These are phyloP conservation scores for Clitoria ternatea DNA, from an alignment of 306 rosid genomes.

Conservation along the genomic window DNA sequence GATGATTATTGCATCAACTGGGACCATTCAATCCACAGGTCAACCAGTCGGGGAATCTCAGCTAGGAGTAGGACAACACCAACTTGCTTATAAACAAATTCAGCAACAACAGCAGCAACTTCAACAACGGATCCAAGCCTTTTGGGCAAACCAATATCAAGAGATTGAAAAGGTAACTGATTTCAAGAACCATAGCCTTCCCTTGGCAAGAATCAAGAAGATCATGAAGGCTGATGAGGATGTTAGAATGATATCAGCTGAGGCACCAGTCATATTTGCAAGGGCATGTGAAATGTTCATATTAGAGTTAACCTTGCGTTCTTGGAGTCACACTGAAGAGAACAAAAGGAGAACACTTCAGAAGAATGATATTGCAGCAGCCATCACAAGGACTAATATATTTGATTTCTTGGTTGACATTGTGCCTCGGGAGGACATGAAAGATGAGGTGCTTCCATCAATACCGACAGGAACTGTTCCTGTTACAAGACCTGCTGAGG, in stretches of 20 bases:
- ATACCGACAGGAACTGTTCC: constrained; percentile 57
- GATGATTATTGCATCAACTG: constrained; percentile 33
- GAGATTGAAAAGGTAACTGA: constrained; percentile 57
- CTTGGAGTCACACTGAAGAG: constrained; percentile 75
- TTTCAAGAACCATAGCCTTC: constrained; percentile 80
- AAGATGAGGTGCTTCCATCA: constrained; percentile 66
- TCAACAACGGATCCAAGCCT: constrained; percentile 57
- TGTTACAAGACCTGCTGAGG: constrained; percentile 23
- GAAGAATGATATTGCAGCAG: constrained; percentile 72
- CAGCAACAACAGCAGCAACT: constrained; percentile 57
- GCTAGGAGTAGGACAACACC: constrained; percentile 53
- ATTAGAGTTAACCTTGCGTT: constrained; percentile 61
- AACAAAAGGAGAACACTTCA: constrained; percentile 69
- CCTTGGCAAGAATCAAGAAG: constrained; percentile 73
- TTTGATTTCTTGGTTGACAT: constrained; percentile 70
- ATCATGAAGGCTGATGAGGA: constrained; percentile 79
- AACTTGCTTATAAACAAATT: constrained; percentile 53
- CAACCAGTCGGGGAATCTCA: constrained; percentile 50
- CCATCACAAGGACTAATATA: constrained; percentile 65
- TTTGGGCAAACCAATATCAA: constrained; percentile 54
- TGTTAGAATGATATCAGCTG: constrained; percentile 72
- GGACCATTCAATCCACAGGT: constrained; percentile 39
- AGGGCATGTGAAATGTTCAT: constrained; percentile 78
- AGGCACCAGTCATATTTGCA: constrained; percentile 69
- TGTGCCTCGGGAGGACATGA: constrained; percentile 66